Base-by-base conservation (phyloP, 2,329 filamentous ascomycete species). In the Thielaviopsis ethacetica region DNA sequence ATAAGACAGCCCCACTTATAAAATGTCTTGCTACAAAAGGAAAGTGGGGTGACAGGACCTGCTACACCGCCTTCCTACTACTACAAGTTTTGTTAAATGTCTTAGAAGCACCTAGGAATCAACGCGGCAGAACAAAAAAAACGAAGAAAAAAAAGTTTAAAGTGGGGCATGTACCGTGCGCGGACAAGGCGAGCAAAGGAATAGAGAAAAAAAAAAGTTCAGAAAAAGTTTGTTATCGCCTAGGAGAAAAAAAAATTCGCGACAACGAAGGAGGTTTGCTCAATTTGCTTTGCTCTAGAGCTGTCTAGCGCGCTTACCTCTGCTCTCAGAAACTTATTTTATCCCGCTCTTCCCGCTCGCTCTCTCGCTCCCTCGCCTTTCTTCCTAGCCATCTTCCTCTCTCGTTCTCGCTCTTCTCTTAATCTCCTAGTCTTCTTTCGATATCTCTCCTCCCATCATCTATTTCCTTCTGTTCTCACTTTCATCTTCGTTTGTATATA, bases 241-340 rank as follows among this genome's bases (percentile, higher is more conserved):
- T 49, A 27, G 26, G 21, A 57, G 24, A 30, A 47, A 52, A 52
- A 52, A 30, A 57, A 52, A 21, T 51, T 57, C 47, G 34, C 47
- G 49, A 57, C 38, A 24, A 57, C 17, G 26, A 34, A 44, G 21
- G n/a, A 41, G 24, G 53, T 30, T 26, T 27, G 5, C 27, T 30
- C 27, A 26, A 54, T n/a, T 54, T 62, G 54, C 52, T 54, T 58
- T 55, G 56, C 53, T 53, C 52, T 59, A 59, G 30, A 34, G 38
- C 53, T 62, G 47, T 51, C n/a, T 24, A 13, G 12, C n/a, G 19
- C 49, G 19, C 49, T 51, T 24, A 51, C 49, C 44, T 21, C 27
- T 61, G n/a, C 21, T 24, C 26, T 21, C 53, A 53, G 22, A 53
- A 26, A 34, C 30, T 30, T 52, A 24, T 30, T 26, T 55, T 53